These are phyloP conservation scores for Xylaria cubensis DNA, from an alignment of 495 filamentous ascomycete species.

Conservation along the genomic window DNA sequence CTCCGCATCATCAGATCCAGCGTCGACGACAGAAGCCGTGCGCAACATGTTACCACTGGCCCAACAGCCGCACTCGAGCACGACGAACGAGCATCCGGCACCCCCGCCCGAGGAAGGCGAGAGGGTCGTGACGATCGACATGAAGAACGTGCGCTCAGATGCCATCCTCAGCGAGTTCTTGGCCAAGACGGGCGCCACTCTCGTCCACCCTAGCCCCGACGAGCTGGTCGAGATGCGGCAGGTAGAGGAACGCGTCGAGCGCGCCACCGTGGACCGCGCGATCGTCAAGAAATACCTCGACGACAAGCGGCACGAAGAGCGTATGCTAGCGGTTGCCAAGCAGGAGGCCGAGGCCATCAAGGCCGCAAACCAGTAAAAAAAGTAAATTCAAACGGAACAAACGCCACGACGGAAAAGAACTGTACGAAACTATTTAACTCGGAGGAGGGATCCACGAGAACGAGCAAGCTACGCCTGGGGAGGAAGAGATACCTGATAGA, in stretches of 20 bases:
- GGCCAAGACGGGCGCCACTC: conserved; percentile 69
- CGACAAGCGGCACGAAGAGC: conserved; percentile 67
- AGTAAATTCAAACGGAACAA: neutral
- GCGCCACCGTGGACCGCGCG: conserved; percentile 62
- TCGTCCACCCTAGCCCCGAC: conserved; percentile 62
- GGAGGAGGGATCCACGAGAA: neutral
- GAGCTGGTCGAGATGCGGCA: conserved; percentile 66
- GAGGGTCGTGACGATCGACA: conserved; percentile 61
- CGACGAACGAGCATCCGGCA: conserved; percentile 43
- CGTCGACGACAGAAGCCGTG: conserved; percentile 34
- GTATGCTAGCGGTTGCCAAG: conserved; percentile 39
- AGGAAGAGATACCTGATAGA: neutral
- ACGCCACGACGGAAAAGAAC: neutral
- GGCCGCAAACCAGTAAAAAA: conserved; percentile 37
- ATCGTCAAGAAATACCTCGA: conserved; percentile 66
- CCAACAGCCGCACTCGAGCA: conserved; percentile 45
- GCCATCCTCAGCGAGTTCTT: conserved; percentile 75
- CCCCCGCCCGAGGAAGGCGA: conserved; percentile 52
- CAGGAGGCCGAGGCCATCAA: conserved; percentile 42
- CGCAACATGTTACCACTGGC: conserved; percentile 36
- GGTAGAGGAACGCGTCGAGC: conserved; percentile 62
- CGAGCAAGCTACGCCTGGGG: neutral
- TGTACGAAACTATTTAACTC: conserved; percentile 13
- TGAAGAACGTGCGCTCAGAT: conserved; percentile 65
- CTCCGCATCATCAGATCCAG: conserved; percentile 32